These are phyloP conservation scores for Sporopachydermia lactativora DNA, from an alignment of 805 yeast species.

Conservation along the genomic window DNA sequence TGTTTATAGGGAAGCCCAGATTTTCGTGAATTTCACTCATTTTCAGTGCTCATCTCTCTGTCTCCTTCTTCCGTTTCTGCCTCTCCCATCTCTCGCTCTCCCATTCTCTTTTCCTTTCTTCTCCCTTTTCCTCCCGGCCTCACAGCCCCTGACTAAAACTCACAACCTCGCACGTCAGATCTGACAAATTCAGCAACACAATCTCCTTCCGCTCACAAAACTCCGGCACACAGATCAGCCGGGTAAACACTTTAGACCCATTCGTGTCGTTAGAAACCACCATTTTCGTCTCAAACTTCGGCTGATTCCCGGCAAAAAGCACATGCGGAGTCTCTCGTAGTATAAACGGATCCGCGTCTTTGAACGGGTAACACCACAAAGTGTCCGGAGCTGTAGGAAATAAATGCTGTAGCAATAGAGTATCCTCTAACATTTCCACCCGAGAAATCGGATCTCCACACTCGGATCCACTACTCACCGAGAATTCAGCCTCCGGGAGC, in stretches of 20 bases:
- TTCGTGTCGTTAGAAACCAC: slow-evolving; percentile 24
- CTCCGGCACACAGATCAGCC: slow-evolving; percentile 55
- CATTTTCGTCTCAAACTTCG: slow-evolving; percentile 34
- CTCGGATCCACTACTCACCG: slow-evolving; percentile 15
- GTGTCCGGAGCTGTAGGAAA: slow-evolving; percentile 97
- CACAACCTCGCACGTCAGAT: slow-evolving; percentile 41
- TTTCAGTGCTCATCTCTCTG: too few relatives aligned
- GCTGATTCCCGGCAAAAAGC: slow-evolving; percentile 78
- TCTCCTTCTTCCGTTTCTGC: too few relatives aligned
- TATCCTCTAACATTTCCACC: slow-evolving; percentile 45
- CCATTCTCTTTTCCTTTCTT: too few relatives aligned
- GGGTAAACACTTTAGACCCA: slow-evolving; percentile 22
- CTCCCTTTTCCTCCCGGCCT: slow-evolving; percentile 5
- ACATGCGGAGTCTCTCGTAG: slow-evolving; percentile 66
- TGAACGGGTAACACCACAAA: slow-evolving; percentile 75
- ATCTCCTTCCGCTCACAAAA: slow-evolving; percentile 53
- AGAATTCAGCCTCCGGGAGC: slow-evolving; percentile 12
- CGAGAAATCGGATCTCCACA: slow-evolving; percentile 19
- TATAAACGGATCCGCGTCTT: slow-evolving; percentile 71
- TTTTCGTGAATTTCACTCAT: too few relatives aligned
- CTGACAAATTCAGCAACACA: slow-evolving; percentile 44
- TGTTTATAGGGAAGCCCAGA: too few relatives aligned
- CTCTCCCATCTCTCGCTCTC: too few relatives aligned
- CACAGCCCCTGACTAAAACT: slow-evolving; percentile 16
- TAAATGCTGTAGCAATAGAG: slow-evolving; percentile 71